Percentiles rank a stretch among this genome's conserved stretches.
These are phyloP conservation scores for Suhomyces coccinellae DNA, from an alignment of 1,139 yeast genomes.

Conservation along the genomic window DNA sequence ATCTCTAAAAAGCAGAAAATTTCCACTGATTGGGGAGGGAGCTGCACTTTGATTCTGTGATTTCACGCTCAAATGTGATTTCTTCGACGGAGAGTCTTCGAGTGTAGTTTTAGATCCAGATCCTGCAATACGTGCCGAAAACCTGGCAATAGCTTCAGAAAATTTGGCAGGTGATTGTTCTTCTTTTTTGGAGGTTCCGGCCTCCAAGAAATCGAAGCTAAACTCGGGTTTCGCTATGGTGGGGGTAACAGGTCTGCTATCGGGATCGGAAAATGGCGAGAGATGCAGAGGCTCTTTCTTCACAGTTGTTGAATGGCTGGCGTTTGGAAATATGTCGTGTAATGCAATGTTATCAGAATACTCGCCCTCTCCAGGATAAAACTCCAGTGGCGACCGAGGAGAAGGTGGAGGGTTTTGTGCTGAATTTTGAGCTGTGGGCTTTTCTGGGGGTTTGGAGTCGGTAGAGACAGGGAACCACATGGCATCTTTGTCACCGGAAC, in stretches of 20 bases:
- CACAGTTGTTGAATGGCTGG: not conserved
- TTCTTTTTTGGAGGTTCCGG: conserved; percentile 6
- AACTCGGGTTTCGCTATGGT: not conserved
- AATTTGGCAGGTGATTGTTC: conserved; percentile 22
- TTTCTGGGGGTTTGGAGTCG: not conserved
- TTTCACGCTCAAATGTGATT: conserved; percentile 5
- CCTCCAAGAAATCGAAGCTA: conserved; percentile 5
- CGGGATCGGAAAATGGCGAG: conserved; percentile 10
- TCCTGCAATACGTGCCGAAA: conserved; percentile 48
- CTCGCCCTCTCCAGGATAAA: conserved; percentile 5
- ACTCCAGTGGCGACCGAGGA: not conserved
- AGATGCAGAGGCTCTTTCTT: not conserved
- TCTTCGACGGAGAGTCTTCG: conserved; percentile 15
- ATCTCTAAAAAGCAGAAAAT: conserved; percentile 14
- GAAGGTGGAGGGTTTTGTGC: not conserved
- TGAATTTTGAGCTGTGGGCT: not conserved
- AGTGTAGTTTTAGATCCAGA: conserved; percentile 18
- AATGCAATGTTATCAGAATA: conserved; percentile 27
- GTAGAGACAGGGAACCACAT: conserved; percentile 34
- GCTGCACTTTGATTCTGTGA: conserved; percentile 5
- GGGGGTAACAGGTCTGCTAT: conserved; percentile 2
- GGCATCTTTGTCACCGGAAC: conserved; percentile 26
- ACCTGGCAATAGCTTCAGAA: conserved; percentile 33
- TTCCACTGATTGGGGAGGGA: conserved; percentile 13
- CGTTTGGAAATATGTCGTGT: conserved; percentile 8